Conservation (phyloP, 768 basidiomycete species). For the Panus rudis region DNA sequence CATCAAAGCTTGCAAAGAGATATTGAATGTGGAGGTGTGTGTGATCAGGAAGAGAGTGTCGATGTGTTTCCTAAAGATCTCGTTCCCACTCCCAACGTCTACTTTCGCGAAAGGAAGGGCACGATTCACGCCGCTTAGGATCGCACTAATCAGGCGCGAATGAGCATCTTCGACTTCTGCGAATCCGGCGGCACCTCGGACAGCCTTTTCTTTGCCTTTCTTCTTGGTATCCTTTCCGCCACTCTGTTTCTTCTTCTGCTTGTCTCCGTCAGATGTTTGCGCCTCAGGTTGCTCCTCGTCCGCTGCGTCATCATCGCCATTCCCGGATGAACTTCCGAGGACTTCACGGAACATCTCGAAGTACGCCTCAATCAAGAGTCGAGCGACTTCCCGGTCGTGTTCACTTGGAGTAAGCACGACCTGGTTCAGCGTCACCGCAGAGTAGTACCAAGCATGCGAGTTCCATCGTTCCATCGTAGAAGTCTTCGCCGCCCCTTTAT, state of each 20-base stretch:
- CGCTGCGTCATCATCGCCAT: conserved; percentile 18
- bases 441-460: conserved; percentile 83
- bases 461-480: conserved; percentile 38
- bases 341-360: conserved; percentile 92
- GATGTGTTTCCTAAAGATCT: conserved; percentile 78
- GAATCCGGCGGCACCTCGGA: conserved; percentile 59
- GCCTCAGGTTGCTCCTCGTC: conserved; percentile 30
- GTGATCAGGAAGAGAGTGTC: conserved; percentile 93
- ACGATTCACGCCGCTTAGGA: conserved; percentile 91
- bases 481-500: conserved; percentile 10
- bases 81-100: conserved; percentile 45
- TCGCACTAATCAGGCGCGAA: conserved; percentile 80
- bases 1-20: conserved; percentile 85
- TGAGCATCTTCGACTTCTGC: conserved; percentile 72
- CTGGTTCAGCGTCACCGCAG: conserved; percentile 92
- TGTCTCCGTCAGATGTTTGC: conserved; percentile 21
- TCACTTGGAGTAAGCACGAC: conserved; percentile 59
- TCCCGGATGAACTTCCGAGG: conserved; percentile 42
- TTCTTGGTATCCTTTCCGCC: no score
- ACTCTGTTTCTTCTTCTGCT: conserved; percentile 19
- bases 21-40: conserved; percentile 94
- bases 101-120: conserved; percentile 89
- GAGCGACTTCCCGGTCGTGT: conserved; percentile 65
- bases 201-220: conserved; percentile 31
- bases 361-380: conserved; percentile 80